These are phyloP conservation scores for Plasmodium gallinaceum DNA, from an alignment of 169 alveolate genomes.

Conservation along the genomic window DNA sequence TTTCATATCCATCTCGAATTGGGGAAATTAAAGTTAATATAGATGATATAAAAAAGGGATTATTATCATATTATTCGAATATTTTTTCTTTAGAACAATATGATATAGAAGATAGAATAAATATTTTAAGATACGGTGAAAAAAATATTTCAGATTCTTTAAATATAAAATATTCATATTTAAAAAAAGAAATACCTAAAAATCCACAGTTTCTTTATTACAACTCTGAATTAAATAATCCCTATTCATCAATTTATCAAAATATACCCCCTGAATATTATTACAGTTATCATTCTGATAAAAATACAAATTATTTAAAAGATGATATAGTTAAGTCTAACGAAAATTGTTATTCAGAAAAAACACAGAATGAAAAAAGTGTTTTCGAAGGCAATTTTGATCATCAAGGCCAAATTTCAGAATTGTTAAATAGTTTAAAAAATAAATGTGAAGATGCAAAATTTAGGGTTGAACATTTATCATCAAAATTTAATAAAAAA, in stretches of 20 bases:
- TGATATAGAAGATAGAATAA: conserved; percentile 68
- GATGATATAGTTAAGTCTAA: background rate
- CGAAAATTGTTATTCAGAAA: background rate
- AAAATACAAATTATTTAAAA: background rate
- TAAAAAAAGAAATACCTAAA: background rate
- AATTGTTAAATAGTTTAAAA: conserved; percentile 32
- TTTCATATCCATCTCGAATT: conserved; percentile 18
- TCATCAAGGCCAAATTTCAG: conserved; percentile 54
- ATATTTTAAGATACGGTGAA: conserved; percentile 46
- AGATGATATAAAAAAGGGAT: conserved; percentile 57
- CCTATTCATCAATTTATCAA: conserved; percentile 14
- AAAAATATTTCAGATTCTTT: conserved; percentile 34
- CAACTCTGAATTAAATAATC: conserved; percentile 18
- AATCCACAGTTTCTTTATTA: conserved; percentile 25
- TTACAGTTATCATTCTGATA: background rate
- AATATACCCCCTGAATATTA: conserved; percentile 36
- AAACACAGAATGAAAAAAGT: background rate
- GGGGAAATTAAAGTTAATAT: conserved; percentile 75
- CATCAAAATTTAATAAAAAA: conserved; percentile 24
- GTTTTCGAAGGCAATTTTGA: conserved; percentile 22
- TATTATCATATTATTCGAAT: conserved; percentile 54
- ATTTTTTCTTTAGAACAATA: conserved; percentile 53
- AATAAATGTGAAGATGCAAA: conserved; percentile 64
- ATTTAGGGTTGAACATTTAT: conserved; percentile 27
- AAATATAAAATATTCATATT: conserved; percentile 19